These are phyloP conservation scores for Spinellus fusiger DNA, from an alignment of 192 early-diverging fungal species.

Conservation along the genomic window DNA sequence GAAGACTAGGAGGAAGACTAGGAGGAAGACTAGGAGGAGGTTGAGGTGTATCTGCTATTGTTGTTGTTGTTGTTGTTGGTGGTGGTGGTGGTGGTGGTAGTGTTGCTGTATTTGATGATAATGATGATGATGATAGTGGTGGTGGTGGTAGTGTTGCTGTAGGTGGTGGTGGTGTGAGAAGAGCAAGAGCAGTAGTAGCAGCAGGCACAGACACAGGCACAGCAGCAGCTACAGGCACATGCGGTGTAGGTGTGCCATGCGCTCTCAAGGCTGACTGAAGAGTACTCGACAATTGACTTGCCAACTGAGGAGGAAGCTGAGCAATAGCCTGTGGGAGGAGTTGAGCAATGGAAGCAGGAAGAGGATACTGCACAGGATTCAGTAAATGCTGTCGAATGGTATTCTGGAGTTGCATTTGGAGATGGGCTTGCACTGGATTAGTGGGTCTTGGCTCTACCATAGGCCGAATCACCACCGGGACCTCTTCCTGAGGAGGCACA, in stretches of 20 bases:
- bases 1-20: too few relatives aligned
- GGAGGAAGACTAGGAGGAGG: too few relatives aligned
- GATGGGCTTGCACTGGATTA: constrained; percentile 25
- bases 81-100: not conserved
- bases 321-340: constrained; percentile 31
- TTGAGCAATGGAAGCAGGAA: constrained; percentile 29
- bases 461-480: too few relatives aligned
- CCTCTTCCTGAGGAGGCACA: too few relatives aligned
- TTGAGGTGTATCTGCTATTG: not conserved
- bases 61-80: not conserved
- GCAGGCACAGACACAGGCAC: not conserved
- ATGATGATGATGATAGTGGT: not conserved
- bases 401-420: constrained; percentile 33
- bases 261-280: constrained; percentile 15
- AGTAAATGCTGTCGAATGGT: constrained; percentile 32
- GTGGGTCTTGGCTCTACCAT: too few relatives aligned
- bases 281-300: constrained; percentile 22
- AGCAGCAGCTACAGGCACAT: not conserved
- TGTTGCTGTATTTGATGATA: not conserved
- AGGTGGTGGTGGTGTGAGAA: not conserved
- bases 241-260: not conserved
- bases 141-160: not conserved
- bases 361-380: constrained; percentile 26
- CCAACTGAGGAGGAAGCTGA: constrained; percentile 27
- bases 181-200: not conserved